Evolutionary conservation across 176 grass and related monocot species (phyloP), one percentile per base, ranked within the genome.

Genomic region (Panicum miliaceum): DNA sequence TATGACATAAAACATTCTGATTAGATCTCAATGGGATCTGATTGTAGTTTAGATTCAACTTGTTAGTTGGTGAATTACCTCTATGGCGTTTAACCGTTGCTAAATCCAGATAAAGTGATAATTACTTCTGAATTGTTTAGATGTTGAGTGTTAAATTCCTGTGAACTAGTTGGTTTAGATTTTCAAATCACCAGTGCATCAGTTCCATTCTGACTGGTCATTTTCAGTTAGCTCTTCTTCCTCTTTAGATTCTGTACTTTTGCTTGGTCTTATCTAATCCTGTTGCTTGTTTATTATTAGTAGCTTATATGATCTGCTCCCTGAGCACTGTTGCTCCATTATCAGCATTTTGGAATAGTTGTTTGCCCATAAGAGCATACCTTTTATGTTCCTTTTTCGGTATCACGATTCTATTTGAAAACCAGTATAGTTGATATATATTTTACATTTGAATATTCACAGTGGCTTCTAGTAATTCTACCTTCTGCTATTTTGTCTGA

Each of bases 181-280:
- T 1, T 37, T 70, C 53, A 77, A 60, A 79, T 54, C 42, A 74
- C 59, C 13, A 79, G 48, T 86, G 79, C 84, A 86, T 61, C 66
- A 61, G 74, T 86, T 83, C 84, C 66, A 29, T 73, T 52, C 73
- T 79, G 84, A 83, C 47, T 61, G 52, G 74, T 86, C 79, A 79
- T 60, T 86, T 90, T 86, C 74, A 41, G 13, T 48, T 67, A 67
- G 27, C n/a, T 79, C 66, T 78, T 78, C n/a, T 57, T 78, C 42
- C 27, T 61, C 48, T 75, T 79, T 74, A 57, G 51, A 68, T 84
- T 77, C 13, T 75, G 80, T 84, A 62, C 80, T 84, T 90, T 80
- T 90, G 80, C 36, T 40, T 90, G 60, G 67, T 68, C 60, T 87
- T 87, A 84, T 90, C 89, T 87, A 79, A 83, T 84, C 35, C 23